Base-by-base conservation (phyloP, 2,329 filamentous ascomycete species). In the Penicillium olsonii region DNA sequence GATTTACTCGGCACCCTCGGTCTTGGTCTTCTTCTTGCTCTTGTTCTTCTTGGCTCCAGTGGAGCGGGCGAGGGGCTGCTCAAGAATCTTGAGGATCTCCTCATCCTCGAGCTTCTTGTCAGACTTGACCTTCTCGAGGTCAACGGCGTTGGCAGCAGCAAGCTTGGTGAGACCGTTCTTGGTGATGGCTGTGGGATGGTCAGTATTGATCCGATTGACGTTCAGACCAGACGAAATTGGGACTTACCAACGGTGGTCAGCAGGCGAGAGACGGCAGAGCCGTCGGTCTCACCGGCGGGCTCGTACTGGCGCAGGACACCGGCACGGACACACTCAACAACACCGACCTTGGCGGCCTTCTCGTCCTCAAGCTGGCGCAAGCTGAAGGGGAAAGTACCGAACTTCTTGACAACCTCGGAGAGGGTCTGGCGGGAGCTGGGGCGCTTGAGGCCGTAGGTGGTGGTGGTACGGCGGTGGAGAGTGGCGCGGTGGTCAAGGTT, bases 71-170 rank as follows among this genome's bases (percentile, higher is more conserved):
- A 96, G 76, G 26, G 92, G 92, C 73, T 89, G 88, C 76, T 94
- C 91, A 43, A 99, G 82, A 58, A 97, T 92, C 81, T 94, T 90
- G 63, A 97, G 84, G 60, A 99, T 82, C 77, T 97, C 92, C 78
- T 95, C 90, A 59, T 97, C 92, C 60, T 85, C 87, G 67, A 99
- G 96, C 83, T 96, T 96, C 84, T 97, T 97, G 74, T 97, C 92
- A 27, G 90, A 87, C 83, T 96, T 87, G 80, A 87, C 84, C 78
- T 92, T 91, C 69, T 81, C 83, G 54, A 94, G 71, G 68, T 97
- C 90, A 56, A 87, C 80, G 18, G 85, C 72, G 54, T 88, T 84
- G 27, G 94, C 87, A 20, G 83, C 86, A 64, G 90, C 86, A 50
- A 99, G 78, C 76, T 89, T 90, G 68, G 88, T 90, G 66, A 99